Evolutionary conservation across 805 yeast genomes (phyloP), one percentile per base, ranked within the genome.

Genomic region (Yarrowia keelungensis): DNA sequence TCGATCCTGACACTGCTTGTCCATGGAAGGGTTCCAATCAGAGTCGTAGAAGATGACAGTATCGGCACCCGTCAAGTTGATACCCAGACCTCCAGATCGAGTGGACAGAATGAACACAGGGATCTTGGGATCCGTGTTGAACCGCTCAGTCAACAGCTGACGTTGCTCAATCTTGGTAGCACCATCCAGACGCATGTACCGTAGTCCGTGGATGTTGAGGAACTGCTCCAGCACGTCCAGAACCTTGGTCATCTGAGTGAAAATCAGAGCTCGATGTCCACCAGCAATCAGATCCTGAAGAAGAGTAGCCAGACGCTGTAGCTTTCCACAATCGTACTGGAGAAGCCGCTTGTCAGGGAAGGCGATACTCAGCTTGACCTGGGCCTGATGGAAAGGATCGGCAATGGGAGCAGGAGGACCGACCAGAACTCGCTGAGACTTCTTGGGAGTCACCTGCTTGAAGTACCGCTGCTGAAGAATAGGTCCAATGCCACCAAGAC

Each of bases 21-120:
- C 99, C 98, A 95, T 95, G 1, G 98, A 97, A 2, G 99, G 99
- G 76, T 95, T 95, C 99, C 99, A 94, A 79, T 94, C 99, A 2
- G 97, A 92, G 79, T 95, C 99, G 77, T 96, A 95, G 79, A 95
- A 96, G 8, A 95, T 92, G 53, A 95, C 99, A 0, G 99, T 95
- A 75, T 95, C 99, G 0, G 99, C 99, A 76, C 98, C 99, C 0
- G 99, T 95, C 72, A 95, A 81, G 75, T 95, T 95, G 77, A 95
- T 95, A 76, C 99, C 99, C 73, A 96, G 83, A 45, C 99, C 99
- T 78, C 99, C 99, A 2, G 99, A 95, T 79, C 99, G 86, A 2
- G 98, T 92, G 3, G 97, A 92, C 67, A 95, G 79, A 62, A 95
- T 95, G 75, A 95, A 95, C 19, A 93, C 97, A 3, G 97, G 95